Base-by-base conservation (phyloP, 495 filamentous ascomycete genomes). In the Collariella sp. region DNA sequence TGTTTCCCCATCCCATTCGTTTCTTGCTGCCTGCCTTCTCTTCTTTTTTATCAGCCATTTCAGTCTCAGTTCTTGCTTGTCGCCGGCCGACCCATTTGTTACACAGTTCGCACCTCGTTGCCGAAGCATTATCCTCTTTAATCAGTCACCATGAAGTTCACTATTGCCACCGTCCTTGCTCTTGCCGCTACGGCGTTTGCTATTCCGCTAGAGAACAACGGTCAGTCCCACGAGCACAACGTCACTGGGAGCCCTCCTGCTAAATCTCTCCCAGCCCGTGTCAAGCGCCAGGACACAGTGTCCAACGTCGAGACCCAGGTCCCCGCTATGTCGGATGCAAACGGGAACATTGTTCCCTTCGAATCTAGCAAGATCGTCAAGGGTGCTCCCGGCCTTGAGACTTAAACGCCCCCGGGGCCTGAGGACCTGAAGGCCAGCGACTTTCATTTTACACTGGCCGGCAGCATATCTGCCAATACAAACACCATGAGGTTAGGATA, bases 111-210 rank as follows among this genome's bases (percentile, higher is more conserved):
- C 35, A 19, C 38, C 43, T 59, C 38, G 41, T 60, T 35, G 39
- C 46, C 50, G 55, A 49, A 33, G 57, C 56, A 49, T 19, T 35
- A 34, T 20, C 6, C 35, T 19, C 34, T n/a, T 29, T 39, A 33
- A 54, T 41, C 60, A 61, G 65, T 67, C 72, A 78, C 68, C 57
- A 80, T 80, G 77, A 74, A 80, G 73, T 73, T 73, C 70, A 68
- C 70, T 24, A 22, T 70, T 52, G 61, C 73, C 57, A 55, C 69
- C 61, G 47, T 78, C 55, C 54, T 78, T 64, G 66, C 75, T 47
- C 63, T 78, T 53, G 70, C 72, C 63, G 63, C 75, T 61, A 48
- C 74, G 62, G 73, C 71, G 57, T 58, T 73, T 62, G 76, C 72
- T 46, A 64, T 63, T 42, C 68, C 73, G 36, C 12, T 34, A 2